These are phyloP conservation scores for Fusarium algeriense DNA, from an alignment of 2,329 filamentous ascomycete genomes.

Conservation along the genomic window DNA sequence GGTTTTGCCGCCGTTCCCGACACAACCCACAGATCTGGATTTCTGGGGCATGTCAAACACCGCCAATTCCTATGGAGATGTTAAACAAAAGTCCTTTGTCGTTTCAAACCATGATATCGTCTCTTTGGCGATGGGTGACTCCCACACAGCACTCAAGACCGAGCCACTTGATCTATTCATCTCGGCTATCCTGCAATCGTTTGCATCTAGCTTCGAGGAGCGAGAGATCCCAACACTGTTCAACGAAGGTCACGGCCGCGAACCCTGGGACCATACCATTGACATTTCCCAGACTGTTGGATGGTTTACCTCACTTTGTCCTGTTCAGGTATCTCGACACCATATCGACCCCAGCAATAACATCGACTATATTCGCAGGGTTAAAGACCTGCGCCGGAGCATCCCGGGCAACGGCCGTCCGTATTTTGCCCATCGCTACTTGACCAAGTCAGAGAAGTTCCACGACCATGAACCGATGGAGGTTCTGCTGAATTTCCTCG, in stretches of 20 bases:
- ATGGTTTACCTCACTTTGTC: slow-evolving; percentile 60
- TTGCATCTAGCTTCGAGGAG: slow-evolving; percentile 51
- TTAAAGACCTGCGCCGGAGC: slow-evolving; percentile 27
- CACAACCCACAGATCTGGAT: slow-evolving; percentile 14
- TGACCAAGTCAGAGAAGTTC: neutral
- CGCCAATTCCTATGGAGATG: slow-evolving; percentile 25
- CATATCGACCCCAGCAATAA: neutral
- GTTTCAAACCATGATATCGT: slow-evolving; percentile 1
- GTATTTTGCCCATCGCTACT: slow-evolving; percentile 30
- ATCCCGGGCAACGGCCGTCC: slow-evolving; percentile 25
- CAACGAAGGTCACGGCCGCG: slow-evolving; percentile 58
- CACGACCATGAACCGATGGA: slow-evolving; percentile 22
- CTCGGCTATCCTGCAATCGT: slow-evolving; percentile 51
- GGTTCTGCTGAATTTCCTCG: slow-evolving; percentile 30
- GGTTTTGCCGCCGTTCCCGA: slow-evolving; percentile 9
- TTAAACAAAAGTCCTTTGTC: slow-evolving; percentile 4
- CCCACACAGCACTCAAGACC: slow-evolving; percentile 51
- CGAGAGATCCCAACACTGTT: slow-evolving; percentile 53
- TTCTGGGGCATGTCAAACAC: slow-evolving; percentile 38
- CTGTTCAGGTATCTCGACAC: slow-evolving; percentile 41
- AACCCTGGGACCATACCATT: slow-evolving; percentile 49
- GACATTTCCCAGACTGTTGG: slow-evolving; percentile 58
- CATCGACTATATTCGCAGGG: slow-evolving; percentile 15
- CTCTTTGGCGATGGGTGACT: slow-evolving; percentile 36
- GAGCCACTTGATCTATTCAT: slow-evolving; percentile 56